phyloP scores from a whole-genome alignment of 345 rosid genomes.

The Eucalyptus marginata region DNA sequence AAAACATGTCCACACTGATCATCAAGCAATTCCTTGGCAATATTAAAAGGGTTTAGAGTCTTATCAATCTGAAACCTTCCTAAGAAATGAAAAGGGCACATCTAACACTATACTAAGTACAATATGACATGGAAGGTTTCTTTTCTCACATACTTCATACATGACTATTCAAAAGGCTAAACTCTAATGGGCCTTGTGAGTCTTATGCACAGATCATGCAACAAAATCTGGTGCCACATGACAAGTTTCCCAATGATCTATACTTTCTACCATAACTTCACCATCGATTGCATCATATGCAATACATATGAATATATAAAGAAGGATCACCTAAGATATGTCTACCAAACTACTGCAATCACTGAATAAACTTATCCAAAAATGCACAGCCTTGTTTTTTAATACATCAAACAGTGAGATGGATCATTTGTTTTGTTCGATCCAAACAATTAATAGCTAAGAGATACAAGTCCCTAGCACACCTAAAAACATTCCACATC shows the following conservation, averaged over 20 bases:
- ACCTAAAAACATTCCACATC: not conserved
- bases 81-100: not conserved
- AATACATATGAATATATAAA: not conserved
- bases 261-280: not conserved
- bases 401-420: not conserved
- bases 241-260: not conserved
- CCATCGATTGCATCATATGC: not conserved
- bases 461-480: not conserved
- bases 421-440: not conserved
- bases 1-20: not conserved
- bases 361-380: not conserved
- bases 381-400: not conserved
- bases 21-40: no score
- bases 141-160: not conserved
- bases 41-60: not conserved
- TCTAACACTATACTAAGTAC: not conserved
- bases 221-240: not conserved
- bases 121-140: not conserved
- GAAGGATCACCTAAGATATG: not conserved
- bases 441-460: not conserved
- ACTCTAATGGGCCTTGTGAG: not conserved
- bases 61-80: not conserved
- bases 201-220: not conserved
- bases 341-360: not conserved
- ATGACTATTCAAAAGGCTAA: not conserved